Base-by-base conservation (phyloP, 768 basidiomycete species). In the Tulasnella sp. region DNA sequence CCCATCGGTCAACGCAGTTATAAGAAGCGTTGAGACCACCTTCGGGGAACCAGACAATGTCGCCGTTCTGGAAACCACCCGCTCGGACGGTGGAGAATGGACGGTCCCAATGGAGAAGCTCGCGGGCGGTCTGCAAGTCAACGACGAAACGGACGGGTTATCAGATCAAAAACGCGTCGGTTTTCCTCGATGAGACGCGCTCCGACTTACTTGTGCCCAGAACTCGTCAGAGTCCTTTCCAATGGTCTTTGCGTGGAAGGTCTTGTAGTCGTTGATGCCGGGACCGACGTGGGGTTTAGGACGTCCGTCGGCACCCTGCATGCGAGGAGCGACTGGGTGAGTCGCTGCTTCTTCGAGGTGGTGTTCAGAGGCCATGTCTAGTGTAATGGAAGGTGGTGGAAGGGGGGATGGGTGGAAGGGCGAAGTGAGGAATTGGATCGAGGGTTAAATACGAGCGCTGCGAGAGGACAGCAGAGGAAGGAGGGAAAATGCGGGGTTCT, bases 1-100 rank as follows among this genome's bases (percentile, higher is more conserved):
- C 96, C 90, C 94, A 95, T 72, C 96, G 88, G 80, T 99, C 97
- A 66, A 99, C 93, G 77, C 94, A 96, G 81, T 99, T 99, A 85
- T 98, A 98, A 9, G 94, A 88, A 1, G 90, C 96, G 78, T 95
- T 97, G 76, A 96, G 81, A 4, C 84, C 89, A 36, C 96, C 96
- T 77, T 99, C 95, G 5, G 94, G 94, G 86, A 98, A 98, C 96
- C 96, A 98, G 75, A 86, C 86, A 73, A 96, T 88, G 79, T 97
- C 93, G 35, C 95, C 96, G 1, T 85, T 86, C 77, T 86, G 84
- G 77, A 98, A 98, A 7, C 85, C 83, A 59, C 96, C 96, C 4
- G 90, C 83, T 77, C 90, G 83, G 73, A 98, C 94, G 32, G 89
- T 94, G 74, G 88, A 84, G 86, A 97, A 98, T 12, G 92, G 92